Evolutionary conservation across 1,284 basidiomycete species (phyloP).

Genomic region (Ustilago curta): DNA sequence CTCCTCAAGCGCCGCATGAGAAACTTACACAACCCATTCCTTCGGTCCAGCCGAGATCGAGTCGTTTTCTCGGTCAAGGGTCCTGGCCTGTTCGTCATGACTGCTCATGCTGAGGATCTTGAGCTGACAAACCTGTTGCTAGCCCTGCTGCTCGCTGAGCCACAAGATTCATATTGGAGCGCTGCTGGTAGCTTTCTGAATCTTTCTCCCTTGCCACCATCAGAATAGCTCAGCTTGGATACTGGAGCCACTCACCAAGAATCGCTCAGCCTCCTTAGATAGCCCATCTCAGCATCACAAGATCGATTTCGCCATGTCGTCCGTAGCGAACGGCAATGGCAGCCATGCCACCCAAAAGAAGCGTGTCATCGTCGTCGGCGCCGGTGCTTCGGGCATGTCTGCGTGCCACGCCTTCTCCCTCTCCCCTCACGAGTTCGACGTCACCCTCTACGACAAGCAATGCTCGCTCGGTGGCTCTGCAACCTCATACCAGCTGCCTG

Average conservation of each 20-base stretch:
- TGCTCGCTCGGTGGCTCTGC: conserved; percentile 60
- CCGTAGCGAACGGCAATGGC: conserved; percentile 25
- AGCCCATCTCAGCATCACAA: not conserved
- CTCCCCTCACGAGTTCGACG: conserved; percentile 55
- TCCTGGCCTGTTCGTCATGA: not conserved
- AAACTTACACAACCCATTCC: not conserved
- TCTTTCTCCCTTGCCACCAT: not conserved
- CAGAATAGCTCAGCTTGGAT: too few species aligned
- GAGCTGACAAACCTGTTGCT: too few species aligned
- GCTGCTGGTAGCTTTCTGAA: too few species aligned
- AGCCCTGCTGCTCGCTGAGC: too few species aligned
- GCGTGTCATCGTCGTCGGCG: conserved; percentile 63
- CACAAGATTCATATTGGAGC: not conserved
- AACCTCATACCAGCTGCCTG: conserved; percentile 62
- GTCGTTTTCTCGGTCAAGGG: not conserved
- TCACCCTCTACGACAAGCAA: conserved; percentile 61
- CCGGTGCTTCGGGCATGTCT: conserved; percentile 58
- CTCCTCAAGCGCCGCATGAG: not conserved
- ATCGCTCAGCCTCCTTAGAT: not conserved
- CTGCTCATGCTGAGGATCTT: too few species aligned
- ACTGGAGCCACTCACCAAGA: too few species aligned
- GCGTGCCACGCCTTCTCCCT: conserved; percentile 59
- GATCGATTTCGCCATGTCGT: conserved; percentile 12
- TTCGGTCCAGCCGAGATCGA: conserved; percentile 4
- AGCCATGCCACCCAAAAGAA: conserved; percentile 41